Evolutionary conservation across 73 alveolate species (phyloP), one percentile per base, ranked within the genome.

Genomic region (Breviolum minutum): DNA sequence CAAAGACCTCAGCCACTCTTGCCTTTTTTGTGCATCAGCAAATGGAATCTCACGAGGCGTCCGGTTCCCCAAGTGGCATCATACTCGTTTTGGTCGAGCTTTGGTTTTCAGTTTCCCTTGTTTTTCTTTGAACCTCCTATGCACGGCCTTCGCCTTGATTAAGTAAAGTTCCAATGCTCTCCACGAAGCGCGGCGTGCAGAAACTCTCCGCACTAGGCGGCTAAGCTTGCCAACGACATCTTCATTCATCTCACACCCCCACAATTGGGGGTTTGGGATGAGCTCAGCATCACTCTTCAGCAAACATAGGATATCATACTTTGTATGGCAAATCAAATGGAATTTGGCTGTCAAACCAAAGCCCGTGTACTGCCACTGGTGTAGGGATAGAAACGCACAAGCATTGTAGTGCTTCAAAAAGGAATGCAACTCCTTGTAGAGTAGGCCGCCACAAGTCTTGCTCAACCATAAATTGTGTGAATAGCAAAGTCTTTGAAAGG

Each of bases 321-420:
- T 64, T 12, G 13, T 32, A 24, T 87, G 95, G 20, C 48, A 14
- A 6, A 87, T 6, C 63, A 87, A 20, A 48, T 87, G 95, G 26
- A 87, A 60, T 70, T 68, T 87, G 24, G 95, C 32, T 40, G 77
- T 87, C 68, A 87, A 16, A 8, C 60, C 95, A 11, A 66, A 87
- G 70, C 95, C 95, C 19, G 69, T 66, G 84, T 64, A 87, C 6
- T 24, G 83, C 66, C 40, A 74, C 24, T 66, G 62, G 64, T 68
- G 69, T 64, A 30, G 19, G 14, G 87, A 27, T 9, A 79, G n/a
- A 32, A 79, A 79, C 2, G 87, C 87, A 30, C 87, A 79, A 13
- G 24, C 69, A 73, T 87, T 87, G 69, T 66, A 87, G 22, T 40
- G 70, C 24, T 62, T 24, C 14, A 87, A 17, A 54, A 87, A 87